phyloP scores from a whole-genome alignment of 305 asterid genomes.

The Solanum chacoense region DNA sequence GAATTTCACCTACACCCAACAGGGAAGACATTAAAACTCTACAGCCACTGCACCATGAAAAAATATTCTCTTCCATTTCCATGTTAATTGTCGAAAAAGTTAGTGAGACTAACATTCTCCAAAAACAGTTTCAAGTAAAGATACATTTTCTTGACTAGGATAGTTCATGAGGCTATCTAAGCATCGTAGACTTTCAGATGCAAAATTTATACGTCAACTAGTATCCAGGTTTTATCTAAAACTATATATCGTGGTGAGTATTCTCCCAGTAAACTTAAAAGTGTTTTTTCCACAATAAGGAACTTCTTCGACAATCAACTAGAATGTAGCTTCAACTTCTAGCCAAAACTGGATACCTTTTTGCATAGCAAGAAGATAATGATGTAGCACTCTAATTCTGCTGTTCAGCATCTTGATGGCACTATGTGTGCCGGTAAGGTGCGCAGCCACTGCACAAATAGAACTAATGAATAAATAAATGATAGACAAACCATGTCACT shows the following conservation, averaged over 20 bases:
- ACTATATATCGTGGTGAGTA: neutral
- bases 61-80: neutral
- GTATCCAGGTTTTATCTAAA: neutral
- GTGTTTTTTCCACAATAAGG: neutral
- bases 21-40: neutral
- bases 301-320: neutral
- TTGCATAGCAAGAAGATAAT: conserved; percentile 78
- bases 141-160: neutral
- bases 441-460: conserved; percentile 77
- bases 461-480: neutral
- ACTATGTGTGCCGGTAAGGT: conserved; percentile 88
- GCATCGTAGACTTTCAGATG: neutral
- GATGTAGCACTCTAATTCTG: conserved; percentile 75
- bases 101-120: neutral
- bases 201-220: neutral
- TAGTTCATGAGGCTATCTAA: neutral
- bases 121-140: neutral
- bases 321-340: neutral
- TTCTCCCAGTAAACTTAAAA: neutral
- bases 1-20: conserved; percentile 55
- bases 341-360: conserved; percentile 39
- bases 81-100: neutral
- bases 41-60: neutral
- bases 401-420: conserved; percentile 94
- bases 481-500: neutral